Evolutionary conservation across 2,329 filamentous ascomycete genomes (phyloP), one percentile per base, ranked within the genome.

Genomic region (Monosporascus sp.): DNA sequence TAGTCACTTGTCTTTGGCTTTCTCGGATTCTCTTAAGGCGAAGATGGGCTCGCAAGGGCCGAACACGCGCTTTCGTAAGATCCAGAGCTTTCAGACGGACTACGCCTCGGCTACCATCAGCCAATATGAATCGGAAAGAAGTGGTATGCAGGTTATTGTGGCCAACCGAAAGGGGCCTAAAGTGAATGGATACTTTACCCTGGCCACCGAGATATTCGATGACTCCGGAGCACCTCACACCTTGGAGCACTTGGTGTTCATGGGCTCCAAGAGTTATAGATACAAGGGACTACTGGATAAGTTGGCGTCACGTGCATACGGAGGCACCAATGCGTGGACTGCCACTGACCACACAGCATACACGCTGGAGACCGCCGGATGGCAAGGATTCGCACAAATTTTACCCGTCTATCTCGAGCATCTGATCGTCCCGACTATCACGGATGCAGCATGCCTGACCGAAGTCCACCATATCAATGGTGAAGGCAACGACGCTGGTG

Each of bases 251-350:
- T 73, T 93, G 16, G 78, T 89, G 59, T 93, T 92, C 68, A 91
- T 92, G 87, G 94, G 94, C 27, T 97, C 94, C 24, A 91, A 89
- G 68, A 95, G 81, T 68, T 97, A 96, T 70, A 87, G 83, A 56
- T 97, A 96, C 76, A 97, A 97, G 71, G 94, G 94, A 1, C 85
- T 99, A 41, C 80, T 99, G 19, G 93, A 97, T 70, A 96, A 95
- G 73, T 81, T 99, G 54, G 91, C 94, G 3, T 96, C 91, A 5
- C 84, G 95, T 59, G 91, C 93, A 1, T 99, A 97, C 70, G 96
- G 93, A 1, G 83, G 82, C 54, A 99, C 94, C 35, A 99, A 99
- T 71, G 94, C 94, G 4, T 99, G 93, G 91, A 99, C 94, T 1
- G 91, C 91, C 22, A 94, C 89, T 14, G 94, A 97, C 63, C 92